Base-by-base conservation (phyloP, 2,329 filamentous ascomycete genomes). In the Annulohypoxylon truncatum region DNA sequence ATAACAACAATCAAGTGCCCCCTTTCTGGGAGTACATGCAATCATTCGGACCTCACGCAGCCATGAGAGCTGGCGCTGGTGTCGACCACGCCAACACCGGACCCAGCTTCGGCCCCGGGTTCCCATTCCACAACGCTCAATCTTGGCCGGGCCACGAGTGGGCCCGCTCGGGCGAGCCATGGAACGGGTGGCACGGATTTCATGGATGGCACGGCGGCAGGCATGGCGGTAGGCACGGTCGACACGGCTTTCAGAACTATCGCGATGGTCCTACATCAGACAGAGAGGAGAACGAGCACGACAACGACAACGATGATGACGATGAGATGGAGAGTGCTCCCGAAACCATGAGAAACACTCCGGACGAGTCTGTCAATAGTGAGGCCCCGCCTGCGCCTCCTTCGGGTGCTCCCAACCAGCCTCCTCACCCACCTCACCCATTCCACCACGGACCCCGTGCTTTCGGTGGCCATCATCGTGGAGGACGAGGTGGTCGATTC, bases 21-120 rank as follows among this genome's bases (percentile, higher is more conserved):
- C 64, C 71, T 63, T 74, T 76, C 26, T 75, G 74, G 74, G 75
- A 81, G 58, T 81, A 80, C 59, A 50, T 80, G 68, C 76, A 77
- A 64, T 73, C 75, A 20, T 67, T 79, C 29, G 75, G 78, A 63
- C 75, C 77, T 20, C 73, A 71, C 42, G 71, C 72, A 38, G 59
- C 61, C 42, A 69, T 75, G 33, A 59, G 62, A 50, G 44, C 72
- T 20, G 79, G 80, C 42, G 74, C 74, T 15, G 79, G 81, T 48
- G 77, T 81, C 58, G 81, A 82, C 61, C 79, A 80, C 66, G 47
- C 71, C 33, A 72, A 70, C 31, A 60, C 73, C 68, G 59, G 67
- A 54, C 38, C 55, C 40, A 59, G 70, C 55, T 75, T 76, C 56
- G 73, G 73, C 35, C 61, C 72, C 1, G 78, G 77, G 22, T 81